Evolutionary conservation across 1,284 basidiomycete genomes (phyloP).

Genomic region (Cystobasidium sp.): DNA sequence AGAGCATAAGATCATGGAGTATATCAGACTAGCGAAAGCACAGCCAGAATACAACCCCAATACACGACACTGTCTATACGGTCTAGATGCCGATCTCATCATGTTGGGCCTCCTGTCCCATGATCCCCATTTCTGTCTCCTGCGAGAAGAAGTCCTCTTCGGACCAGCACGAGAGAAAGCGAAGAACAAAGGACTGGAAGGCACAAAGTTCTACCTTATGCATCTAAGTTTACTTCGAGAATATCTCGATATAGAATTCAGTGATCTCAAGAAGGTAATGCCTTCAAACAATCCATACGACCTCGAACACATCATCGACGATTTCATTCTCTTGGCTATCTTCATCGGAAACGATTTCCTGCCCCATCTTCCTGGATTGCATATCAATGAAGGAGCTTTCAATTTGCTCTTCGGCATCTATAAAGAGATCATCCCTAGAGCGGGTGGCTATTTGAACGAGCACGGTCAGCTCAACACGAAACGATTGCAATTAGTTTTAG

Average conservation of each 20-base stretch:
- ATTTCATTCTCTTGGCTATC: conserved; percentile 93
- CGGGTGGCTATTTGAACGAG: conserved; percentile 95
- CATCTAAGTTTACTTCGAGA: conserved; percentile 94
- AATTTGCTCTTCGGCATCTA: conserved; percentile 93
- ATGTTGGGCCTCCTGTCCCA: conserved; percentile 97
- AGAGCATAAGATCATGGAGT: conserved; percentile 99
- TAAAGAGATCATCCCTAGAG: conserved; percentile 81
- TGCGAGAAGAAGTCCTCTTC: conserved; percentile 98
- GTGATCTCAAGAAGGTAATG: conserved; percentile 55
- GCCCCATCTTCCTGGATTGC: conserved; percentile 92
- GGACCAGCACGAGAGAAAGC: conserved; percentile 73
- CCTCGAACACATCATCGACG: conserved; percentile 93
- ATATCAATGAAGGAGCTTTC: conserved; percentile 96
- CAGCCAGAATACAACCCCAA: conserved; percentile 94
- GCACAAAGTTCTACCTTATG: conserved; percentile 91
- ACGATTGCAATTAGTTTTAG: conserved; percentile 81
- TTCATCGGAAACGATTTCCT: conserved; percentile 98
- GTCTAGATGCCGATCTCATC: conserved; percentile 96
- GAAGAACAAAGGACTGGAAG: conserved; percentile 66
- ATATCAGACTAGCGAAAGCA: conserved; percentile 90
- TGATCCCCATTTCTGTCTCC: conserved; percentile 96
- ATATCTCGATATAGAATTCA: conserved; percentile 95
- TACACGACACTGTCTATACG: conserved; percentile 94
- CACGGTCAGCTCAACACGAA: conserved; percentile 78
- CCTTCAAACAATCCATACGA: conserved; percentile 66